These are phyloP conservation scores for Umbelopsis sp. DNA, from an alignment of 371 early-diverging fungal genomes.

Conservation along the genomic window DNA sequence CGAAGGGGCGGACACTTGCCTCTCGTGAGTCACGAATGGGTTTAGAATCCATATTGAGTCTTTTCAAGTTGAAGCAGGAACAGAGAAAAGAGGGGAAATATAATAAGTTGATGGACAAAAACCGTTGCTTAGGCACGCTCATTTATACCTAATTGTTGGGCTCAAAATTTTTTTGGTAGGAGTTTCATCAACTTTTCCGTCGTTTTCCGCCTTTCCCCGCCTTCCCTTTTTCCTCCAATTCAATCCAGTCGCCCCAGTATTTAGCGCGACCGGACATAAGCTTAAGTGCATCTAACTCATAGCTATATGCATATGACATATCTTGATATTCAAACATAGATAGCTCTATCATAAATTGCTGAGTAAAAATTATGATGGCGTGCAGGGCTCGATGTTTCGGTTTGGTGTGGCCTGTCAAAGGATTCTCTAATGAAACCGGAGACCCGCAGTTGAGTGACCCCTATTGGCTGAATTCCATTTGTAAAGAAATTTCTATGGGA, in stretches of 20 bases:
- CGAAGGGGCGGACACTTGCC: slow-evolving; percentile 33
- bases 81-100: not conserved
- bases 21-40: slow-evolving; percentile 31
- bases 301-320: not conserved
- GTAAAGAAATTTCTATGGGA: not conserved
- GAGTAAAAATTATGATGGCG: not conserved
- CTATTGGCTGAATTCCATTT: not conserved
- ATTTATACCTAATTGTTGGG: not conserved
- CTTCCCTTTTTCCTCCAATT: not conserved
- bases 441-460: no score
- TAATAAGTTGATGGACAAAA: not conserved
- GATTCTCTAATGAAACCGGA: not conserved
- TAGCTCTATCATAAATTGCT: not conserved
- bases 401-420: not conserved
- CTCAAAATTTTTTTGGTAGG: not conserved
- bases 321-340: no score
- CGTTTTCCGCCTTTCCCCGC: slow-evolving; percentile 18
- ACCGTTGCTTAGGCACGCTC: not conserved
- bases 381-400: not conserved
- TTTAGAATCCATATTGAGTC: slow-evolving; percentile 6
- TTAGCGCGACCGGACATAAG: not conserved
- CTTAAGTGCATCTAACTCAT: not conserved
- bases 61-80: no score
- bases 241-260: not conserved
- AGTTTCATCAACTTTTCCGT: not conserved